Percentiles rank a stretch among this genome's conserved stretches.
phyloP scores from a whole-genome alignment of 192 early-diverging fungal species.

The Rhizoclosmatium globosum region DNA sequence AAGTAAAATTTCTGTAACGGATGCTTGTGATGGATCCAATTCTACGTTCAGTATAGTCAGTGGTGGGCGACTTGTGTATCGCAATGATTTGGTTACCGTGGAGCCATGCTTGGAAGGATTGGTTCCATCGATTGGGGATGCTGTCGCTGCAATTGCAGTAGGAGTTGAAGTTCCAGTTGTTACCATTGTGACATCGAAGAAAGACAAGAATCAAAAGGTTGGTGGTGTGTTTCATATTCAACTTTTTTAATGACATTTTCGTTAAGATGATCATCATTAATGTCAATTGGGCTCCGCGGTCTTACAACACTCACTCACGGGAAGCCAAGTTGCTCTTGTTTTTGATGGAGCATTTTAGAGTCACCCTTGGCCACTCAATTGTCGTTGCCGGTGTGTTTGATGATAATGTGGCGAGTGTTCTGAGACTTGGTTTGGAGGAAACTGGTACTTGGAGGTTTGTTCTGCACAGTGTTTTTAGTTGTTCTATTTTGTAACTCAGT shows the following conservation, averaged over 20 bases:
- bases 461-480: neutral
- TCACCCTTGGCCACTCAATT: conserved; percentile 13
- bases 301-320: neutral
- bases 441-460: conserved; percentile 15
- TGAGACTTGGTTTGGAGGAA: conserved; percentile 16
- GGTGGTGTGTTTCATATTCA: neutral
- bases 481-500: neutral
- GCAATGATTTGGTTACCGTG: conserved; percentile 11
- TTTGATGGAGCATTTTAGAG: conserved; percentile 12
- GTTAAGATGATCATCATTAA: conserved; percentile 12
- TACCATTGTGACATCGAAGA: conserved; percentile 17
- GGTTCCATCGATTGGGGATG: neutral
- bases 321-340: conserved; percentile 25
- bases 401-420: conserved; percentile 3
- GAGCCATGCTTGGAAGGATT: conserved; percentile 20
- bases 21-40: neutral
- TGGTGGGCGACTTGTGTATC: conserved; percentile 10
- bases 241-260: neutral
- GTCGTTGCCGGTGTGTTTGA: conserved; percentile 19
- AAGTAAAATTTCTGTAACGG: conserved; percentile 8
- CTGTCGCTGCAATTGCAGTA: neutral
- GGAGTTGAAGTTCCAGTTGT: conserved; percentile 21
- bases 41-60: neutral
- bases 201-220: conserved; percentile 31
- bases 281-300: conserved; percentile 12